phyloP scores from a whole-genome alignment of 2,329 filamentous ascomycete genomes.

The Penicillium sp. region DNA sequence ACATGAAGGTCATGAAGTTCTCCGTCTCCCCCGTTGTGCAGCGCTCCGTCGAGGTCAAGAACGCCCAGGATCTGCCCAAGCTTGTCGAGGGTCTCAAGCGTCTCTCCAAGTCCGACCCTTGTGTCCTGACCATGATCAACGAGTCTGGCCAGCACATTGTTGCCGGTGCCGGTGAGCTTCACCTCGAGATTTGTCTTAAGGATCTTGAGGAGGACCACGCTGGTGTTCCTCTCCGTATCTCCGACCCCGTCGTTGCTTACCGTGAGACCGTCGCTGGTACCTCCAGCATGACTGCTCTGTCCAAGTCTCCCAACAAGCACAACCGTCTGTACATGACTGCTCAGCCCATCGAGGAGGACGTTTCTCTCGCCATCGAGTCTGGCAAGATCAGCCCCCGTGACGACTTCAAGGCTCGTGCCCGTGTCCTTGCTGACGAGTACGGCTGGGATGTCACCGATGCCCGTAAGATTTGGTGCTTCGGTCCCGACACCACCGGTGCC shows the following conservation, averaged over 20 bases:
- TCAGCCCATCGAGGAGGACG: conserved; percentile 86
- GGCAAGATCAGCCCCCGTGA: conserved; percentile 94
- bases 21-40: conserved; percentile 98
- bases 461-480: conserved; percentile 99
- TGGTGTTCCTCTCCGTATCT: conserved; percentile 95
- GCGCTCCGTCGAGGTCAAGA: conserved; percentile 99
- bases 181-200: conserved; percentile 99
- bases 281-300: conserved; percentile 94
- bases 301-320: conserved; percentile 99
- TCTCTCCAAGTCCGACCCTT: conserved; percentile 99
- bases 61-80: conserved; percentile 99
- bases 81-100: conserved; percentile 99
- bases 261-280: conserved; percentile 85
- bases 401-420: conserved; percentile 98
- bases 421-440: conserved; percentile 92
- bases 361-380: conserved; percentile 81
- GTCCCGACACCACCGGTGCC: conserved; percentile 94
- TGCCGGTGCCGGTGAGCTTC: conserved; percentile 97
- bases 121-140: conserved; percentile 84
- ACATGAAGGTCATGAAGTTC: conserved; percentile 99
- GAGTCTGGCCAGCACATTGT: conserved; percentile 98
- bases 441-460: conserved; percentile 99
- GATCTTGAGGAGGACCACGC: conserved; percentile 99
- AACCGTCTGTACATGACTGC: conserved; percentile 98
- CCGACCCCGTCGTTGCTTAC: conserved; percentile 97